Base-by-base conservation (phyloP, 805 yeast genomes). In the Isabelozyma gotoi region DNA sequence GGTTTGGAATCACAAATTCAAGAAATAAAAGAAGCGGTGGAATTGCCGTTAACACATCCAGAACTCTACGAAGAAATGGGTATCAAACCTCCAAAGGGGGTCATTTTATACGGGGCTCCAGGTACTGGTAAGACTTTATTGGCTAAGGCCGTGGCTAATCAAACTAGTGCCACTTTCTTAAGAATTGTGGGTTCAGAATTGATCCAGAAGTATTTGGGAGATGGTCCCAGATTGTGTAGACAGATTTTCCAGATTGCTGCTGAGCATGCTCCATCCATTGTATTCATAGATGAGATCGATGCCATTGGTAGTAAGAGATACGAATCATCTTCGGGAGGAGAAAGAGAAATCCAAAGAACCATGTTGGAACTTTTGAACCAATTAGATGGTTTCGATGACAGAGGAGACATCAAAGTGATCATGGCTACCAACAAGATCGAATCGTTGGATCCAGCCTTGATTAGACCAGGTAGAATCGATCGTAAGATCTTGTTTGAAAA, bases 221-320 rank as follows among this genome's bases (percentile, higher is more conserved):
- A 94, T 65, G 99, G 99, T 46, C 98, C 99, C 42, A 81, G 97
- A 55, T 77, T 94, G 56, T 83, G 89, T 63, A 78, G 99, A 63
- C 97, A 95, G 59, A 82, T 94, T 46, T 94, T 94, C 77, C 95
- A 91, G 67, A 88, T 90, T 38, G 99, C 99, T 2, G 94, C 91
- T 19, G 99, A 94, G 52, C 85, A 90, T 65, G 97, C 99, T 0
- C 99, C 99, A 32, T 84, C 96, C n/a, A 94, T 94, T 71, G 97
- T 94, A 31, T 94, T 94, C 60, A 94, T 94, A 52, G 99, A 94
- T 71, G 99, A 94, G 73, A 92, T 94, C 60, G 99, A 94, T 69
- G 98, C 99, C 36, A 94, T 94, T 62, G 99, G 99, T 68, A 87
- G 96, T n/a, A 92, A 92, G 66, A 84, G 99, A 67, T 91, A 92